phyloP scores from a whole-genome alignment of 208 protist genomes.

The Herpetomonas muscarum region DNA sequence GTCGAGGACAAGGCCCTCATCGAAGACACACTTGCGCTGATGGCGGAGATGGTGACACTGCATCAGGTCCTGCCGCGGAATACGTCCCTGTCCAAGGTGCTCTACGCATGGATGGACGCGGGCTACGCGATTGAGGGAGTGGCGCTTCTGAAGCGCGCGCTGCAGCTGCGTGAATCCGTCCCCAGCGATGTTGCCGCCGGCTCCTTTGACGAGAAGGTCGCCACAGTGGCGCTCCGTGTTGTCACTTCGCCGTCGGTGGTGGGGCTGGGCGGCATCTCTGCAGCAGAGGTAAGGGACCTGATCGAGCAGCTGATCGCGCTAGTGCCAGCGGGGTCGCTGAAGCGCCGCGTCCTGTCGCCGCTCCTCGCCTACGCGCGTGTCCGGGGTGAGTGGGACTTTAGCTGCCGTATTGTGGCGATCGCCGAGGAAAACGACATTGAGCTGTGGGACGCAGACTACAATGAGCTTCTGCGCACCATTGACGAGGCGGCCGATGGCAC shows the following conservation, averaged over 20 bases:
- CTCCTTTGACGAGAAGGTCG: slow-evolving; percentile 66
- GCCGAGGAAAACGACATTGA: slow-evolving; percentile 36
- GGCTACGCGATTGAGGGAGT: slow-evolving; percentile 25
- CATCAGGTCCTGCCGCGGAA: slow-evolving; percentile 53
- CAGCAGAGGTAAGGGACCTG: slow-evolving; percentile 17
- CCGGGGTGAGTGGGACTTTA: slow-evolving; percentile 27
- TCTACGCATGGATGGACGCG: slow-evolving; percentile 48
- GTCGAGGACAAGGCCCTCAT: slow-evolving; percentile 10
- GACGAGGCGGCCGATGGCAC: neutral
- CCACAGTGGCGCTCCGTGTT: slow-evolving; percentile 61
- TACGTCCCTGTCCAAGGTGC: slow-evolving; percentile 46
- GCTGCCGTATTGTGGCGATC: slow-evolving; percentile 37
- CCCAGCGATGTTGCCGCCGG: slow-evolving; percentile 10
- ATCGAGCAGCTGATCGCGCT: slow-evolving; percentile 38
- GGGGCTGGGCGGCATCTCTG: neutral
- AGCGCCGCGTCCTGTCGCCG: slow-evolving; percentile 63
- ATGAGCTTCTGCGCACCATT: slow-evolving; percentile 42
- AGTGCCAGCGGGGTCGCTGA: slow-evolving; percentile 43
- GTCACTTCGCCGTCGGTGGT: slow-evolving; percentile 7
- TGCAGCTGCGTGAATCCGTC: slow-evolving; percentile 20
- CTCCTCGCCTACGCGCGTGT: slow-evolving; percentile 43
- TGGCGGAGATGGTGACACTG: slow-evolving; percentile 38
- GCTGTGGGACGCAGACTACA: slow-evolving; percentile 82
- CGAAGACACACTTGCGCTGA: slow-evolving; percentile 21
- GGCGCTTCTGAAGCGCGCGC: slow-evolving; percentile 18